phyloP scores from a whole-genome alignment of 2,329 filamentous ascomycete genomes.

The Hypoxylon rubiginosum region DNA sequence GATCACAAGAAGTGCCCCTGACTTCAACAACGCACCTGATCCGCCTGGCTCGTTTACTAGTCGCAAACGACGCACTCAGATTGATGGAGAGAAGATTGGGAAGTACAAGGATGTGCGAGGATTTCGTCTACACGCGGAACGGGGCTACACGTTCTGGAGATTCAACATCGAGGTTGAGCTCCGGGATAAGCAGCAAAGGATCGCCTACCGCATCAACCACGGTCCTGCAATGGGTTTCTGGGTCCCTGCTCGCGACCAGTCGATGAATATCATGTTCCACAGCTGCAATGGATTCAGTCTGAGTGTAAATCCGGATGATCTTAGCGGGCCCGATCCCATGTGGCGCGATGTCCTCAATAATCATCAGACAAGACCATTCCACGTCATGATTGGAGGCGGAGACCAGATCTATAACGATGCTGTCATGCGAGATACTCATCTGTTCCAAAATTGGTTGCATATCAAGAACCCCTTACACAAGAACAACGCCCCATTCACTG shows the following conservation, averaged over 20 bases:
- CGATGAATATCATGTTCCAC: conserved; percentile 99
- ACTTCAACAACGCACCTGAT: conserved; percentile 63
- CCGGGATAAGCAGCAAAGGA: conserved; percentile 79
- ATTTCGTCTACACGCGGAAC: conserved; percentile 84
- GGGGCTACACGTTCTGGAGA: conserved; percentile 94
- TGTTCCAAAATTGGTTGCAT: conserved; percentile 87
- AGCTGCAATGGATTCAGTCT: conserved; percentile 96
- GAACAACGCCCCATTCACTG: conserved; percentile 80
- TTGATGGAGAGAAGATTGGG: conserved; percentile 84
- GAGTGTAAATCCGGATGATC: conserved; percentile 80
- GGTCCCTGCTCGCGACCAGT: conserved; percentile 85
- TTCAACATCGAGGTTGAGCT: conserved; percentile 97
- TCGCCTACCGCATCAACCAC: conserved; percentile 95
- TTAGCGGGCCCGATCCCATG: conserved; percentile 93
- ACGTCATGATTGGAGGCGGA: conserved; percentile 97
- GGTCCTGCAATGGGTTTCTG: conserved; percentile 92
- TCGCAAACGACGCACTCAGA: conserved; percentile 64
- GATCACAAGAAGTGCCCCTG: conserved; percentile 67
- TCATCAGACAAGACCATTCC: conserved; percentile 92
- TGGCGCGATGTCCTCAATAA: conserved; percentile 96
- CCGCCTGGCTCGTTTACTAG: conserved; percentile 67
- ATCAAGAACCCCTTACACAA: conserved; percentile 86
- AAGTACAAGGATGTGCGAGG: conserved; percentile 88
- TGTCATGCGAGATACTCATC: conserved; percentile 78
- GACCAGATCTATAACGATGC: conserved; percentile 97